phyloP scores from a whole-genome alignment of 345 rosid genomes.

The Isatis tinctoria region DNA sequence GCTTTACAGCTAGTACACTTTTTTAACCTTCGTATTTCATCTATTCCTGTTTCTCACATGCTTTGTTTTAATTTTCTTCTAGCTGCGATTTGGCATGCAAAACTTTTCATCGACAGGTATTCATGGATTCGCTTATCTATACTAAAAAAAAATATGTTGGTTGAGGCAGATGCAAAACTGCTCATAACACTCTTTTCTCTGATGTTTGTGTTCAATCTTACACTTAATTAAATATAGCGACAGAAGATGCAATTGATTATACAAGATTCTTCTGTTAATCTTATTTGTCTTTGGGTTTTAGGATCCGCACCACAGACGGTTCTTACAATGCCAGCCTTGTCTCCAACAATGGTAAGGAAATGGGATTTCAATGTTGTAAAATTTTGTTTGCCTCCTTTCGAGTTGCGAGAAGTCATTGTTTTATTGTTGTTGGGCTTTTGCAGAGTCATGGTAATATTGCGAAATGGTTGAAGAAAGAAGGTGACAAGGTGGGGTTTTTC shows the following conservation, averaged over 20 bases:
- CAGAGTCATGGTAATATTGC: slow-evolving; percentile 94
- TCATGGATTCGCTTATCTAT: not conserved
- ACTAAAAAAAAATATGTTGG: not conserved
- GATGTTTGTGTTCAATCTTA: not conserved
- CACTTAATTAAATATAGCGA: not conserved
- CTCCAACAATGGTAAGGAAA: slow-evolving; percentile 91
- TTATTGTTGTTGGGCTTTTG: slow-evolving; percentile 29
- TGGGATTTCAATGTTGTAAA: slow-evolving; percentile 2
- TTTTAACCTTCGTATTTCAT: not conserved
- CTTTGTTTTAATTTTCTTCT: slow-evolving; percentile 29
- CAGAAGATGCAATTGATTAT: not conserved
- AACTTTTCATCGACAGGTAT: slow-evolving; percentile 80
- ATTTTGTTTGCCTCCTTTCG: slow-evolving; percentile 13
- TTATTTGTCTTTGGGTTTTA: slow-evolving; percentile 47
- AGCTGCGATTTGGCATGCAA: slow-evolving; percentile 60
- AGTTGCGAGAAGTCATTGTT: slow-evolving; percentile 24
- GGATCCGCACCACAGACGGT: slow-evolving; percentile 60
- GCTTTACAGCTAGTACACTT: slow-evolving; percentile 6
- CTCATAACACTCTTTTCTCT: not conserved
- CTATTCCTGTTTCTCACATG: slow-evolving; percentile 3
- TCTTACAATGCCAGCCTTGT: slow-evolving; percentile 93
- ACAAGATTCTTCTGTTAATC: not conserved
- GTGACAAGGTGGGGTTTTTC: slow-evolving; percentile 68
- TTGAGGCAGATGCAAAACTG: not conserved
- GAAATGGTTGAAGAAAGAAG: slow-evolving; percentile 95